phyloP scores from a whole-genome alignment of 495 filamentous ascomycete species.

The Tuber melanosporum region DNA sequence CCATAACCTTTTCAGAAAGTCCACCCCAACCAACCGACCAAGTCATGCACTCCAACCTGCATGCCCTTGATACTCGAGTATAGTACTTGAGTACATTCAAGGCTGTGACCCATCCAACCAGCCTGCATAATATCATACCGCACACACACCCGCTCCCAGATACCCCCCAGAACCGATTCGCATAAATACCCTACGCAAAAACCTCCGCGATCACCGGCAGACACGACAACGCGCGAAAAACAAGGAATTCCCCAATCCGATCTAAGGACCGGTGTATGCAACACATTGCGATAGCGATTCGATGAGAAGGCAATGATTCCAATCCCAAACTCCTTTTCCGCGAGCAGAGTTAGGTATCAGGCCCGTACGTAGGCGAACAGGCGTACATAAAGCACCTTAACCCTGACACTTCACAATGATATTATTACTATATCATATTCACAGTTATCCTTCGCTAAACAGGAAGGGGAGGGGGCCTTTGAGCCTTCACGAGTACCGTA shows the following conservation, averaged over 20 bases:
- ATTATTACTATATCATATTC: too few species aligned
- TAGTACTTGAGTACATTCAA: neutral
- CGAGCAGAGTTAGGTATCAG: neutral
- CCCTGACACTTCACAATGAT: too few species aligned
- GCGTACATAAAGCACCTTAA: too few species aligned
- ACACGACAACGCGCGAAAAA: neutral
- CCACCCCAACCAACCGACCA: neutral
- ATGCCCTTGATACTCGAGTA: neutral
- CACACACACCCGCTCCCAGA: neutral
- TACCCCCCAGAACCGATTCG: neutral
- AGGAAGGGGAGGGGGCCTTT: too few species aligned
- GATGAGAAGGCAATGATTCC: neutral
- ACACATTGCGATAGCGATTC: neutral
- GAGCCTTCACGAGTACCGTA: too few species aligned
- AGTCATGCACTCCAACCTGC: neutral
- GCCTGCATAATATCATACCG: neutral
- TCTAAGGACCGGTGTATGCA: neutral
- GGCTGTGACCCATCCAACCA: neutral
- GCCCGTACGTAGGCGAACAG: too few species aligned
- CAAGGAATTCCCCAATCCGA: neutral
- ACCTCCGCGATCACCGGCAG: neutral
- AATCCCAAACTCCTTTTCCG: neutral
- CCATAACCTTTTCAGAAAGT: neutral
- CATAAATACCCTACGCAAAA: neutral
- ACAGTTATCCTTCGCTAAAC: too few species aligned